These are phyloP conservation scores for Fusarium sp. DNA, from an alignment of 2,329 filamentous ascomycete genomes.

Conservation along the genomic window DNA sequence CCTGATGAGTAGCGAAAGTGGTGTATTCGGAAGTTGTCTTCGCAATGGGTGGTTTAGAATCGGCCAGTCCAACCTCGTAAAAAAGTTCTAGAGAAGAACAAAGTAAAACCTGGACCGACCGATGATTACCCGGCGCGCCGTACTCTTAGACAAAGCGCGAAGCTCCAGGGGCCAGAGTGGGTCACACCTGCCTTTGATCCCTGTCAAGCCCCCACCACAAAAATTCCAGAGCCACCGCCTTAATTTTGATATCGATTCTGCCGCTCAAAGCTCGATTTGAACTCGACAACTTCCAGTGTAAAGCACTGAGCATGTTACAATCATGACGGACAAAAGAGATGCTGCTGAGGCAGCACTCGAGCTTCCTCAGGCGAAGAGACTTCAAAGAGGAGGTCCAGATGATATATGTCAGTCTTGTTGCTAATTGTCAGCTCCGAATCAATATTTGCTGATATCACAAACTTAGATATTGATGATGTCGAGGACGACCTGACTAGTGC, in stretches of 20 bases:
- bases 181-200: constrained; percentile 17
- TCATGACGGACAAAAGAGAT: constrained; percentile 52
- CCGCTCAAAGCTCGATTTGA: constrained; percentile 38
- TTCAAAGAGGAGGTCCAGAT: constrained; percentile 32
- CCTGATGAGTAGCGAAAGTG: constrained; percentile 6
- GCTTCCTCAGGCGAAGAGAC: constrained; percentile 48
- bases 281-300: constrained; percentile 15
- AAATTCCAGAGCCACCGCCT: constrained; percentile 52
- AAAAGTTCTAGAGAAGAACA: constrained; percentile 48
- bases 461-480: constrained; percentile 49
- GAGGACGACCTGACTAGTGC: constrained; percentile 52
- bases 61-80: constrained; percentile 43
- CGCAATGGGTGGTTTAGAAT: constrained; percentile 41
- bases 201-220: constrained; percentile 46
- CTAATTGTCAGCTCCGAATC: neutral
- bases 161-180: constrained; percentile 11
- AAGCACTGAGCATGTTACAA: constrained; percentile 38
- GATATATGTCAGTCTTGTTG: constrained; percentile 41
- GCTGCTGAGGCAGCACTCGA: constrained; percentile 44
- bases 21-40: constrained; percentile 10
- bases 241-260: constrained; percentile 52
- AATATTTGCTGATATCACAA: constrained; percentile 21
- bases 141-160: constrained; percentile 1
- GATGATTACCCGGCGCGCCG: constrained; percentile 48
- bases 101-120: constrained; percentile 49